Evolutionary conservation across 2,329 filamentous ascomycete species (phyloP).

Genomic region (Aspergillus melleus): DNA sequence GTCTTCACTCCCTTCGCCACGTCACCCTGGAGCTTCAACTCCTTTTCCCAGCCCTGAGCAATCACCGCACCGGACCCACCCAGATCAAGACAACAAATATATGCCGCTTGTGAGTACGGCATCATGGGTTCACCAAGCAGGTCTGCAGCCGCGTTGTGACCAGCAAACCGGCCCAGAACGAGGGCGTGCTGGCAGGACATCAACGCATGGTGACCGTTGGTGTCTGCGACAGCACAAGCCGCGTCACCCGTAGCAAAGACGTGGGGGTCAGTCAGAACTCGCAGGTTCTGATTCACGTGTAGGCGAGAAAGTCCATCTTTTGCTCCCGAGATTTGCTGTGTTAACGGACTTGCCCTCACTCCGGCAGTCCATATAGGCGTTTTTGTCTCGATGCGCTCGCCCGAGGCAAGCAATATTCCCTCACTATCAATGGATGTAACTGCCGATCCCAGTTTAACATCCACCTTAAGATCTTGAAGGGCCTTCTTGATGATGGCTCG

Average conservation of each 20-base stretch:
- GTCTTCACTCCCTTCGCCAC: conserved; percentile 35
- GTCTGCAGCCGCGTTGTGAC: conserved; percentile 38
- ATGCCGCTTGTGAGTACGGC: conserved; percentile 32
- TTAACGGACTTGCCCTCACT: conserved; percentile 32
- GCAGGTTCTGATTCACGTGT: conserved; percentile 30
- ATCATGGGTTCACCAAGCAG: conserved; percentile 27
- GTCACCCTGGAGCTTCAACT: conserved; percentile 27
- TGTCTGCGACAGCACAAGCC: conserved; percentile 24
- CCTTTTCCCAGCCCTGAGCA: conserved; percentile 32
- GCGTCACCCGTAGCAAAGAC: conserved; percentile 40
- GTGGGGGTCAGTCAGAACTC: conserved; percentile 17
- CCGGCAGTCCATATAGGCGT: conserved; percentile 44
- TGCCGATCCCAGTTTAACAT: conserved; percentile 30
- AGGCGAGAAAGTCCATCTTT: conserved; percentile 33
- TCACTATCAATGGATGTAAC: conserved; percentile 26
- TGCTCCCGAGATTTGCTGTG: conserved; percentile 31
- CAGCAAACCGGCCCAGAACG: conserved; percentile 34
- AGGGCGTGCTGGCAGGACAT: conserved; percentile 46
- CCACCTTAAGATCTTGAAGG: conserved; percentile 28
- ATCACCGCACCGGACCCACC: conserved; percentile 29
- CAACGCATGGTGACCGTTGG: conserved; percentile 28
- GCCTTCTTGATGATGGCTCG: conserved; percentile 36
- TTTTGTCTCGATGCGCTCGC: conserved; percentile 34
- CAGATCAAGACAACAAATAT: conserved; percentile 40
- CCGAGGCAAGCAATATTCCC: conserved; percentile 28